Percentiles rank a stretch among this genome's conserved stretches.
Evolutionary conservation across 1,284 basidiomycete species (phyloP).

Genomic region (Cutaneotrichosporon dermatis): DNA sequence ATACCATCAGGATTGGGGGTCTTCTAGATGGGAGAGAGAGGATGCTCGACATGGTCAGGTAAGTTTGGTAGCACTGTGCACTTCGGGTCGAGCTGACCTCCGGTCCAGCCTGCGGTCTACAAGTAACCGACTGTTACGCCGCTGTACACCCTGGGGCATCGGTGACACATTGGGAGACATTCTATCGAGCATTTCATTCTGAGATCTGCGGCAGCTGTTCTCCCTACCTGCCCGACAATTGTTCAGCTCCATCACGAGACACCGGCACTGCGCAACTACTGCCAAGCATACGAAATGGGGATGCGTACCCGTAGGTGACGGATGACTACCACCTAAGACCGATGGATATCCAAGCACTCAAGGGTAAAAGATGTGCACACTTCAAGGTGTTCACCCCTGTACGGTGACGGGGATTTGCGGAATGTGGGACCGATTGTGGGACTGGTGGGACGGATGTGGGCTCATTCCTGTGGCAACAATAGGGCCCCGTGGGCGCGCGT

Average conservation of each 20-base stretch:
- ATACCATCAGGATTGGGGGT: neutral
- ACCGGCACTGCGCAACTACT: no score
- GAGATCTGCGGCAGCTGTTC: neutral
- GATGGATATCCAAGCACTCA: no score
- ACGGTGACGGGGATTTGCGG: no score
- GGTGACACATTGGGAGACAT: conserved; percentile 10
- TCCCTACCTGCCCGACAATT: no score
- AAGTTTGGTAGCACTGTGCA: neutral
- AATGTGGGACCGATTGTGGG: neutral
- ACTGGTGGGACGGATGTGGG: neutral
- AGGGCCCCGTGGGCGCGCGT: no score
- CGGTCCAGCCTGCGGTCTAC: conserved; percentile 9
- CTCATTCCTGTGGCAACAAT: no score
- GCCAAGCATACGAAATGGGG: no score
- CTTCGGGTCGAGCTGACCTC: neutral
- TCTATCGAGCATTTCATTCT: conserved; percentile 5
- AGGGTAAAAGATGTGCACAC: no score
- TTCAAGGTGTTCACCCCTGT: no score
- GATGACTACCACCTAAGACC: no score
- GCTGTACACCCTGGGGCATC: conserved; percentile 12
- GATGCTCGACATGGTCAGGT: conserved; percentile 12
- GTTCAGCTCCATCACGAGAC: no score
- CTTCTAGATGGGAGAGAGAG: conserved; percentile 8
- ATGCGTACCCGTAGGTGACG: no score
- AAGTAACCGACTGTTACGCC: conserved; percentile 9